Evolutionary conservation across 129 eudicot genomes (phyloP), one percentile per base, ranked within the genome.

Genomic region (Centella asiatica): DNA sequence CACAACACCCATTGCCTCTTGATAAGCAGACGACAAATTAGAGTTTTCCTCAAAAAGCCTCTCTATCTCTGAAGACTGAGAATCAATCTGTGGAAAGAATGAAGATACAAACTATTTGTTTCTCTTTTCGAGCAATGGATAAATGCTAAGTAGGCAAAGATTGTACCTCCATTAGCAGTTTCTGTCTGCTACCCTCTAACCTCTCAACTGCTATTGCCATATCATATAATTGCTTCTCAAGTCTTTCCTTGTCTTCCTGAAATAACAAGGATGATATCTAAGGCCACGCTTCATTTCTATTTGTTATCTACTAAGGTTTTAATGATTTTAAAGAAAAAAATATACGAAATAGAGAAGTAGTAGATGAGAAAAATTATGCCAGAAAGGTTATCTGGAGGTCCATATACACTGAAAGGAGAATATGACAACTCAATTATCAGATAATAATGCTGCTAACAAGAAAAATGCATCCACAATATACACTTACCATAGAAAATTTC

Each of bases 11-110:
- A 74, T 68, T 69, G 95, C 83, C 74, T 90, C 95, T 74, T 86
- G 94, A 77, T 86, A 79, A 71, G 94, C 85, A 45, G 87, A 79
- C 29, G 87, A 69, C 69, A 90, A 83, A 75, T 66, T 81, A 25
- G 95, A 81, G 74, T 90, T 90, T 76, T 90, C 97, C 78, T 90
- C 97, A 44, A 90, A 90, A 18, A 90, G 95, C 65, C 79, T 90
- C 77, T 90, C 97, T 72, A 90, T 86, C 74, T 90, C 97, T 23
- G 95, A 81, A 63, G 97, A 90, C 69, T 90, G 97, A 26, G 97
- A 90, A 74, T 90, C 97, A 77, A 90, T 82, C 97, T 90, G 87
- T 56, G 56, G 32, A 63, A 25, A 56, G 20, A 62, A 39, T 31
- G 29, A 50, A 44, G 54, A 62, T 53, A 22, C 56, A 69, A 58